Conservation (phyloP, 2,329 filamentous ascomycete species). For the Aureobasidium melanogenum region DNA sequence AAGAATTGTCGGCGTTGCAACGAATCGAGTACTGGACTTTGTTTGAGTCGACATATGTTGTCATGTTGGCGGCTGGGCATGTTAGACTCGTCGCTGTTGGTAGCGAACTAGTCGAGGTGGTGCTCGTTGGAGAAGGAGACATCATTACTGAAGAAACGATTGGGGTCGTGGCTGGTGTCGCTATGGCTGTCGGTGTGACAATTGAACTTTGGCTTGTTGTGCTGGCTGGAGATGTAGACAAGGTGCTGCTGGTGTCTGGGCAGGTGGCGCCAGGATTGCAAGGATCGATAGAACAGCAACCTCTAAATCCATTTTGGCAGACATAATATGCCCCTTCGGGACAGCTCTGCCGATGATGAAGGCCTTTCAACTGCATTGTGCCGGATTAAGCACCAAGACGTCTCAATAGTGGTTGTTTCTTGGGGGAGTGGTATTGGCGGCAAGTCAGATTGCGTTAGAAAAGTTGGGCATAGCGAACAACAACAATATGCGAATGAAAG, state of each 20-base stretch:
- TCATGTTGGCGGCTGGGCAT: conserved; percentile 20
- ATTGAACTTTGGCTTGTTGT: background rate
- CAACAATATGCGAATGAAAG: background rate
- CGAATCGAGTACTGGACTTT: conserved; percentile 21
- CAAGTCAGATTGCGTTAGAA: background rate
- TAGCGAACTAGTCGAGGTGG: background rate
- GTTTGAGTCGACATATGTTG: conserved; percentile 18
- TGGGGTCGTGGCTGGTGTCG: background rate
- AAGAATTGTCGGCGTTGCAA: conserved; percentile 22
- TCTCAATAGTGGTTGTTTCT: background rate
- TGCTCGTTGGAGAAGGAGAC: background rate
- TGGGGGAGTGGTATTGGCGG: background rate
- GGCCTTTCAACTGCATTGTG: background rate
- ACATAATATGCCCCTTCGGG: conserved; percentile 17
- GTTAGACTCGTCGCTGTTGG: conserved; percentile 15
- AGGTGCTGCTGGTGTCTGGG: conserved; percentile 11
- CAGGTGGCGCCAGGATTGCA: conserved; percentile 17
- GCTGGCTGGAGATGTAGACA: background rate
- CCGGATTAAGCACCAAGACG: background rate
- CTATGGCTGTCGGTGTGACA: background rate
- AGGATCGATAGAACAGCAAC: conserved; percentile 21
- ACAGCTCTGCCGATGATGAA: conserved; percentile 16
- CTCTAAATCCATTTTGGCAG: conserved; percentile 21
- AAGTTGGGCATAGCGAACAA: background rate
- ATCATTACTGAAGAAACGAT: background rate